Percentiles rank a stretch among this genome's conserved stretches.
Conservation (phyloP, 2,329 filamentous ascomycete species). For the Grosmannia penicillata region DNA sequence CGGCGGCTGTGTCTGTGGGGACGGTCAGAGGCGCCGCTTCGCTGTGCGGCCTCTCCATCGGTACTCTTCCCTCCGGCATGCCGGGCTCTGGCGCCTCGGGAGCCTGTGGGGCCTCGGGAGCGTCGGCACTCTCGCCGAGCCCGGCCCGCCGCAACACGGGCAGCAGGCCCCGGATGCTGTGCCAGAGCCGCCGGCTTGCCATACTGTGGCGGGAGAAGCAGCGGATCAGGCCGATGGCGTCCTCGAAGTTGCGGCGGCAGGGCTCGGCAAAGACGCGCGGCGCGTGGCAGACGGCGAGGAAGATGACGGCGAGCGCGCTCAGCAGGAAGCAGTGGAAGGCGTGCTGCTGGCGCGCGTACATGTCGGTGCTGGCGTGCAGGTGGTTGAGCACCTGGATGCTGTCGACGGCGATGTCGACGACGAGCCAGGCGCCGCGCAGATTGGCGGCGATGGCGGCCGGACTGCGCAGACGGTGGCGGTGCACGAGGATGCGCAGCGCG, state of each 20-base stretch:
- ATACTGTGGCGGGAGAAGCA: constrained; percentile 18
- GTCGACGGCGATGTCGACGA: constrained; percentile 21
- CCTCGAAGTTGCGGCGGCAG: constrained; percentile 18
- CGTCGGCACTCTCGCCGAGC: no score
- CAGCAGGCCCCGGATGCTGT: constrained; percentile 15
- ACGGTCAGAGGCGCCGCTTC: no score
- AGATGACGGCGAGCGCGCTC: constrained; percentile 22
- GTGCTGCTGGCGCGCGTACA: constrained; percentile 23
- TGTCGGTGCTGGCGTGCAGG: constrained; percentile 20
- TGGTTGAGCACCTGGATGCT: constrained; percentile 21
- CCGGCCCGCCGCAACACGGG: not conserved
- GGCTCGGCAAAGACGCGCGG: constrained; percentile 24
- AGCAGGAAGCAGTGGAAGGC: constrained; percentile 27
- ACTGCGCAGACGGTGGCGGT: constrained; percentile 26
- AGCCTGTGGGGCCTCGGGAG: no score
- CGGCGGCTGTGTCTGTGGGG: not conserved
- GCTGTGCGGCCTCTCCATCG: no score
- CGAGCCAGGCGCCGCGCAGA: constrained; percentile 20
- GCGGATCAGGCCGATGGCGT: constrained; percentile 18
- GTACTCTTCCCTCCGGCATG: no score
- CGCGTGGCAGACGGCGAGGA: constrained; percentile 29
- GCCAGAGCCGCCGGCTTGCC: constrained; percentile 20
- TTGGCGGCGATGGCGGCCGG: constrained; percentile 21
- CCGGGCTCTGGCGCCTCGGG: no score
- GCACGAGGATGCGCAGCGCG: constrained; percentile 27